Conservation (phyloP, 208 protist genomes). For the Phytomonas sp. region DNA sequence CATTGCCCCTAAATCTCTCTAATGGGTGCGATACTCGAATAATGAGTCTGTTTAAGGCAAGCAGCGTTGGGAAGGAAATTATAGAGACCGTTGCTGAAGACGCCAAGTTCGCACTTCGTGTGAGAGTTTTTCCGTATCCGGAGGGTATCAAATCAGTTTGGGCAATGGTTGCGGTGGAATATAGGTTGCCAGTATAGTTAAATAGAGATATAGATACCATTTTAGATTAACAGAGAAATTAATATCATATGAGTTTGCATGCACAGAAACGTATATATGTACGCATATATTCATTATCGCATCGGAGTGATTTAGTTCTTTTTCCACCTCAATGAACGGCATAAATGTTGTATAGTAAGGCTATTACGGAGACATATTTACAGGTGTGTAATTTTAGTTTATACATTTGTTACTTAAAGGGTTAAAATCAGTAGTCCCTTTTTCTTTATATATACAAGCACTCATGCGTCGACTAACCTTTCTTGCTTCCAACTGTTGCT, state of each 20-base stretch:
- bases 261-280: neutral
- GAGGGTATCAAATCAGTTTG: conserved; percentile 82
- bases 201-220: neutral
- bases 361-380: neutral
- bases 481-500: neutral
- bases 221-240: neutral
- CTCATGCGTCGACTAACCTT: neutral
- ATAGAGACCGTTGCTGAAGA: conserved; percentile 69
- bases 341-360: neutral
- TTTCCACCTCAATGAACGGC: neutral
- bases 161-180: conserved; percentile 84
- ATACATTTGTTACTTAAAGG: neutral
- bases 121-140: conserved; percentile 78
- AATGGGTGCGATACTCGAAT: conserved; percentile 58
- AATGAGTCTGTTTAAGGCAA: conserved; percentile 46
- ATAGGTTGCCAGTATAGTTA: conserved; percentile 18
- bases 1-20: conserved; percentile 83
- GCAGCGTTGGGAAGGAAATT: conserved; percentile 71
- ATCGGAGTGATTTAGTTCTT: neutral
- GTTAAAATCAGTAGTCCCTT: neutral
- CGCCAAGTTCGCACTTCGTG: conserved; percentile 60
- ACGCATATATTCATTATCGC: neutral
- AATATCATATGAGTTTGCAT: neutral
- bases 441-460: neutral
- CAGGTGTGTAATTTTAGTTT: neutral